Conservation (phyloP, 257 asterid species). For the Fraxinus quadrangulata region DNA sequence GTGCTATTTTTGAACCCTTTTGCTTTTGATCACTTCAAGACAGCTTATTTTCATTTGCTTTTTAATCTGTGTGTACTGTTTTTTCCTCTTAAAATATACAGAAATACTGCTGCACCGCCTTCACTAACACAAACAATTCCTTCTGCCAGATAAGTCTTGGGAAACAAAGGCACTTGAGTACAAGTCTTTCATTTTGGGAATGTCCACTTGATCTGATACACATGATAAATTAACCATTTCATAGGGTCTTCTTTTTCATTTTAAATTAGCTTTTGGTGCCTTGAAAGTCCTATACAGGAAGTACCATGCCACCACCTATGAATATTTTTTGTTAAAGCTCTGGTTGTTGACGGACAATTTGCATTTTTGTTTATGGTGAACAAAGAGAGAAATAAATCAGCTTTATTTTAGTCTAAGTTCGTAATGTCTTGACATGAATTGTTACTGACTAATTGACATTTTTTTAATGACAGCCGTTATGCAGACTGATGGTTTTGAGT, state of each 20-base stretch:
- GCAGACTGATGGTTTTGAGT: conserved; percentile 94
- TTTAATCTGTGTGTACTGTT: no score
- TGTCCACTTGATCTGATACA: neutral
- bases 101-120: neutral
- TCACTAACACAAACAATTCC: neutral
- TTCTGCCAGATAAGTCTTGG: no score
- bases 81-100: neutral
- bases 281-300: neutral
- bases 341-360: neutral
- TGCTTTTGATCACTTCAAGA: no score
- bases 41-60: no score
- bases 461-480: conserved; percentile 74
- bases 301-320: neutral
- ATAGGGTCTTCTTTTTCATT: neutral
- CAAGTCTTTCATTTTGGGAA: neutral
- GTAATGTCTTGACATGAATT: neutral
- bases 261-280: neutral
- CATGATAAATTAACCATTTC: neutral
- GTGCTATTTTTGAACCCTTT: no score
- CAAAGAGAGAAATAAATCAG: neutral
- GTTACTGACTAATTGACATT: conserved; percentile 14
- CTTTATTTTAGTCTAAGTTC: neutral
- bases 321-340: neutral
- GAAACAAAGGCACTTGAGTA: neutral
- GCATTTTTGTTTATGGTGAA: neutral